Conservation (phyloP, 2,329 filamentous ascomycete genomes). For the Penicillium olsonii region DNA sequence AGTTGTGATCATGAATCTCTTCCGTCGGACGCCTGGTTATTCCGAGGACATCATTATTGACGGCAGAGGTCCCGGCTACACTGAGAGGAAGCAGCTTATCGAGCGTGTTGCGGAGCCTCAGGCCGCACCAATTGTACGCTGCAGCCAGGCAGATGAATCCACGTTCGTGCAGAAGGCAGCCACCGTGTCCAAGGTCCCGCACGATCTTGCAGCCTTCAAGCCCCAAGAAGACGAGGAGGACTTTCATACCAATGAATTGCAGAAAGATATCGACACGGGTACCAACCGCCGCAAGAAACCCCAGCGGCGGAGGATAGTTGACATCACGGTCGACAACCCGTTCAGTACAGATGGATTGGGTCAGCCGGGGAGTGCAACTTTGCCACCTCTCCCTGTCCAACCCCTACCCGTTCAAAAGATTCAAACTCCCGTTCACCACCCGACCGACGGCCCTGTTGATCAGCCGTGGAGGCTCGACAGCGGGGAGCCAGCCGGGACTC, state of each 20-base stretch:
- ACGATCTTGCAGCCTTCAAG: conserved; percentile 14
- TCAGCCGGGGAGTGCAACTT: conserved; percentile 29
- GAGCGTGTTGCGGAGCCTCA: conserved; percentile 77
- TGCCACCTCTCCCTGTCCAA: conserved; percentile 30
- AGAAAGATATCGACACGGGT: conserved; percentile 32
- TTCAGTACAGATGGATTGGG: conserved; percentile 33
- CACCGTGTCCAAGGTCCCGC: conserved; percentile 32
- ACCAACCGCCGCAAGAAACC: conserved; percentile 49
- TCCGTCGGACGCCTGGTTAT: conserved; percentile 85
- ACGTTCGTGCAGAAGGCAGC: conserved; percentile 67
- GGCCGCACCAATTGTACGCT: conserved; percentile 75
- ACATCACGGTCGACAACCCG: conserved; percentile 53
- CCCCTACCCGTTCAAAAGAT: conserved; percentile 32
- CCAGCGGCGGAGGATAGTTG: conserved; percentile 59
- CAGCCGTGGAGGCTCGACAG: conserved; percentile 35
- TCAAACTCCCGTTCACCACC: conserved; percentile 29
- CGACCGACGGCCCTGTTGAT: conserved; percentile 27
- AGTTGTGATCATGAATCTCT: conserved; percentile 92
- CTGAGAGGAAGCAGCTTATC: conserved; percentile 79
- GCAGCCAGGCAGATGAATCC: conserved; percentile 62
- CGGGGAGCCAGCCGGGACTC: conserved; percentile 29
- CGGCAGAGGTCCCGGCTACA: conserved; percentile 76
- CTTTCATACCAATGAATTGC: conserved; percentile 12
- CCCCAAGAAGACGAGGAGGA: conserved; percentile 17
- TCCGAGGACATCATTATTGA: conserved; percentile 90